A percentile compares a stretch with the other conserved stretches of the same genome.
Conservation (phyloP, 805 yeast genomes). For the Blastobotrys parvus region DNA sequence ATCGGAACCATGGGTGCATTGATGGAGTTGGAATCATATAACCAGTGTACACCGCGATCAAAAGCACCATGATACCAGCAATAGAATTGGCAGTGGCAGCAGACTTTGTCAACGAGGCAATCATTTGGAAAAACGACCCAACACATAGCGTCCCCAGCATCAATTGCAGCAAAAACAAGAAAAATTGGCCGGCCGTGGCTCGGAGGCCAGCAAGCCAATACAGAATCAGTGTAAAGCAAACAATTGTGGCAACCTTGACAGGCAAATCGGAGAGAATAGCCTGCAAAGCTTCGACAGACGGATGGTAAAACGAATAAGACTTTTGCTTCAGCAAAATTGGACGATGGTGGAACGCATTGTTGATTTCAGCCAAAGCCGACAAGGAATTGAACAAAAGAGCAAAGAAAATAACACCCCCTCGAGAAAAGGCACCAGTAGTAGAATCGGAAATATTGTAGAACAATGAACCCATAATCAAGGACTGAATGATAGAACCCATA, state of each 20-base stretch:
- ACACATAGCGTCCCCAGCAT: slow-evolving; percentile 38
- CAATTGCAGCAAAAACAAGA: slow-evolving; percentile 41
- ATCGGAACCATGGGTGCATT: slow-evolving; percentile 66
- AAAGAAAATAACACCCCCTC: slow-evolving; percentile 59
- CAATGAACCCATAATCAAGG: slow-evolving; percentile 58
- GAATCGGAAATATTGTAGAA: slow-evolving; percentile 43
- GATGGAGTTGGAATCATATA: slow-evolving; percentile 48
- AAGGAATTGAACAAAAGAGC: slow-evolving; percentile 54
- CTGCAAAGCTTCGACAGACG: slow-evolving; percentile 65
- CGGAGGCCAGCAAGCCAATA: slow-evolving; percentile 52
- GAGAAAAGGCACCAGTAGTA: slow-evolving; percentile 51
- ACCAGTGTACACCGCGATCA: slow-evolving; percentile 53
- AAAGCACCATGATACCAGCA: slow-evolving; percentile 47
- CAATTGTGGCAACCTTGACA: slow-evolving; percentile 40
- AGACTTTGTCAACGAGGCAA: slow-evolving; percentile 43
- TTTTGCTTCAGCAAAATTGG: slow-evolving; percentile 65
- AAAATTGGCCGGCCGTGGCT: slow-evolving; percentile 45
- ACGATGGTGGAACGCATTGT: slow-evolving; percentile 41
- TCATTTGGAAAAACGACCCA: slow-evolving; percentile 43
- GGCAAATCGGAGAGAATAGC: slow-evolving; percentile 56
- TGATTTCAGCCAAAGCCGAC: slow-evolving; percentile 48
- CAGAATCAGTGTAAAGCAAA: slow-evolving; percentile 39
- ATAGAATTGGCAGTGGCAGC: slow-evolving; percentile 52
- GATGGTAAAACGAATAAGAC: slow-evolving; percentile 61
- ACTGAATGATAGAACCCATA: slow-evolving; percentile 43